A percentile compares a stretch with the other conserved stretches of the same genome.
These are phyloP conservation scores for Blepharisma undulans DNA, from an alignment of 169 alveolate species.

Conservation along the genomic window DNA sequence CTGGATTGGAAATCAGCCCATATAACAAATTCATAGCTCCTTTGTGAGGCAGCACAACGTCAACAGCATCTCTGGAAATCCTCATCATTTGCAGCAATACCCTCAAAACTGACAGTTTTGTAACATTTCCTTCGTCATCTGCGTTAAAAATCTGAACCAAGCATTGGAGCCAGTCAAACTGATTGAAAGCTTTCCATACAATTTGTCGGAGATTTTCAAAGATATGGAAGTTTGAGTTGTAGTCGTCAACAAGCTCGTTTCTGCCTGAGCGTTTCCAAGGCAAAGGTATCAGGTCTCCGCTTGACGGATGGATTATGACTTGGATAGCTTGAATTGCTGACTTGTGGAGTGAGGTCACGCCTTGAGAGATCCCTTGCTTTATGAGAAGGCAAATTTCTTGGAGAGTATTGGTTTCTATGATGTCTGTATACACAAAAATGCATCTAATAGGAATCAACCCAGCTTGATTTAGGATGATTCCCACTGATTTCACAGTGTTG, in stretches of 20 bases:
- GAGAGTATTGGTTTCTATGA: conserved; percentile 52
- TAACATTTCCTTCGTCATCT: conserved; percentile 68
- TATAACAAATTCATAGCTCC: conserved; percentile 50
- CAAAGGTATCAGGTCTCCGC: conserved; percentile 75
- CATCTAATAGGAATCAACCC: conserved; percentile 68
- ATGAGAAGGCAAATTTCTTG: conserved; percentile 45
- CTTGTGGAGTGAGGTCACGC: conserved; percentile 43
- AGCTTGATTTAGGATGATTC: conserved; percentile 67
- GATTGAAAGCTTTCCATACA: conserved; percentile 38
- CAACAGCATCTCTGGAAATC: conserved; percentile 62
- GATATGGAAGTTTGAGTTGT: conserved; percentile 50
- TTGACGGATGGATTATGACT: conserved; percentile 68
- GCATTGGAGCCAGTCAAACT: conserved; percentile 56
- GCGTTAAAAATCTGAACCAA: conserved; percentile 41
- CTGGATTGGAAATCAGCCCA: conserved; percentile 60
- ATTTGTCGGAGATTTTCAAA: conserved; percentile 62
- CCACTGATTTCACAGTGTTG: conserved; percentile 58
- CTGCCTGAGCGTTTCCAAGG: conserved; percentile 79
- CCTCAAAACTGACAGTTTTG: conserved; percentile 75
- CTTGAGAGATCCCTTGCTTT: conserved; percentile 31
- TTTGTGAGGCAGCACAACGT: conserved; percentile 51
- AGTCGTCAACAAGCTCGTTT: conserved; percentile 54
- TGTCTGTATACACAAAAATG: conserved; percentile 59
- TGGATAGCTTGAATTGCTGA: conserved; percentile 52
- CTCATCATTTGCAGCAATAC: conserved; percentile 73